Conservation (phyloP, 352 stramenopile genomes). For the Plasmopara muralis region DNA sequence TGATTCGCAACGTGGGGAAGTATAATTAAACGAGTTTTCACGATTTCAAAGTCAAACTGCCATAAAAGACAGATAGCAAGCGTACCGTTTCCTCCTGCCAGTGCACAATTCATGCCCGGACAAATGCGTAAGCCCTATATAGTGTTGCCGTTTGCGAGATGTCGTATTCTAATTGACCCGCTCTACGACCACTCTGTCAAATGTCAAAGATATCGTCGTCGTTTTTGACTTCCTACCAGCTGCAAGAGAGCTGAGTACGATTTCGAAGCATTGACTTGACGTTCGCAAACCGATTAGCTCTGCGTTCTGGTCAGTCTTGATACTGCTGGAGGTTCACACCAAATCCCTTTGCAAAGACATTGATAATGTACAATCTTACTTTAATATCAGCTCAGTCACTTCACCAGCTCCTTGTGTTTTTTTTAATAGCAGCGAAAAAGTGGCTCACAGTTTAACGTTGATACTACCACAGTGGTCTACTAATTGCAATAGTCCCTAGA, state of each 20-base stretch:
- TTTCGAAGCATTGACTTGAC: slow-evolving; percentile 64
- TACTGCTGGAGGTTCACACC: too few relatives aligned
- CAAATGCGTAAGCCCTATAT: slow-evolving; percentile 66
- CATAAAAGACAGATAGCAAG: slow-evolving; percentile 47
- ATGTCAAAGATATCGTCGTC: slow-evolving; percentile 56
- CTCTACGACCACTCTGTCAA: slow-evolving; percentile 29
- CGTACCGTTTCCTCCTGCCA: slow-evolving; percentile 59
- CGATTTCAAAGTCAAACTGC: slow-evolving; percentile 40
- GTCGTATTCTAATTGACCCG: slow-evolving; percentile 24
- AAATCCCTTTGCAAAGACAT: slow-evolving; percentile 75
- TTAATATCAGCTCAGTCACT: slow-evolving; percentile 20
- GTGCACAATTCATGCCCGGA: slow-evolving; percentile 55
- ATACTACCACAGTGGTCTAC: slow-evolving; percentile 57
- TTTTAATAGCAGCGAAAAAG: slow-evolving; percentile 75
- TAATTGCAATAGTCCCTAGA: slow-evolving; percentile 66
- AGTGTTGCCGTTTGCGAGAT: slow-evolving; percentile 24
- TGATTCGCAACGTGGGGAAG: slow-evolving; percentile 21
- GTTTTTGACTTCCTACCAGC: slow-evolving; percentile 73
- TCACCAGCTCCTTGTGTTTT: slow-evolving; percentile 30
- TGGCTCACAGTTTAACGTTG: slow-evolving; percentile 87
- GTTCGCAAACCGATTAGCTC: slow-evolving; percentile 29
- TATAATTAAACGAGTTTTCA: slow-evolving; percentile 32
- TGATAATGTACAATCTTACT: slow-evolving; percentile 31
- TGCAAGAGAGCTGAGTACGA: slow-evolving; percentile 68
- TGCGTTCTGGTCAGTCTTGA: slow-evolving; percentile 31